These are phyloP conservation scores for Chalciporus piperatus DNA, from an alignment of 768 basidiomycete species.

Conservation along the genomic window DNA sequence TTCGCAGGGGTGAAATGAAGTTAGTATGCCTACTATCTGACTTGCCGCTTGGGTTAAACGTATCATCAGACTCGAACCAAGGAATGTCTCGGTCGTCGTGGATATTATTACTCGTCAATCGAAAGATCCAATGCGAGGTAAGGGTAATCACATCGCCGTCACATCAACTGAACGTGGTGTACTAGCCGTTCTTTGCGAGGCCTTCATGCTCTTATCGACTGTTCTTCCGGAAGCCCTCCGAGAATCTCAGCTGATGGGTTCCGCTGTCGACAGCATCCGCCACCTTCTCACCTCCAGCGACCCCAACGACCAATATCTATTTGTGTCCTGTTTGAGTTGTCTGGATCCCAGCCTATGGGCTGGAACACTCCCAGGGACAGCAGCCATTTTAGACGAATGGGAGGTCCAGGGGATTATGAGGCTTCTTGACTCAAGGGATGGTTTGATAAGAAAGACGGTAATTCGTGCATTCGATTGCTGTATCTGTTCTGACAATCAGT, in stretches of 20 bases:
- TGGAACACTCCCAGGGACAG: conserved; percentile 49
- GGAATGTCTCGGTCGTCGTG: conserved; percentile 17
- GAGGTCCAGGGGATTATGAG: conserved; percentile 75
- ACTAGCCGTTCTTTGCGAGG: conserved; percentile 35
- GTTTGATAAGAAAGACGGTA: conserved; percentile 57
- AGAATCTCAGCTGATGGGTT: conserved; percentile 13
- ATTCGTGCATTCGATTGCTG: conserved; percentile 5
- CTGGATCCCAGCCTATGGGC: conserved; percentile 66
- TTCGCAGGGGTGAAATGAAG: conserved; percentile 23
- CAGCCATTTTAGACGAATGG: conserved; percentile 60
- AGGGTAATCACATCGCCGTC: neutral
- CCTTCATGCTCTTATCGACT: conserved; percentile 32
- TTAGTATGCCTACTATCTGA: conserved; percentile 9
- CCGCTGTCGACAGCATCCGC: conserved; percentile 48
- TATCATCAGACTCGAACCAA: conserved; percentile 21
- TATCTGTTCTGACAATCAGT: conserved; percentile 4
- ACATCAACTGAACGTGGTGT: conserved; percentile 15
- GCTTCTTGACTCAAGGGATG: conserved; percentile 59
- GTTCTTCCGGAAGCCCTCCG: conserved; percentile 18
- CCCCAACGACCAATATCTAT: conserved; percentile 62
- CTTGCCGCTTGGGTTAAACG: neutral
- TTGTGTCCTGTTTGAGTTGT: conserved; percentile 60
- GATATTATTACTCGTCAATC: conserved; percentile 27
- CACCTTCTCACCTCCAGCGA: conserved; percentile 55
- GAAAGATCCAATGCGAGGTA: conserved; percentile 26